These are phyloP conservation scores for Styphnolobium japonicum DNA, from an alignment of 306 rosid species.

Conservation along the genomic window DNA sequence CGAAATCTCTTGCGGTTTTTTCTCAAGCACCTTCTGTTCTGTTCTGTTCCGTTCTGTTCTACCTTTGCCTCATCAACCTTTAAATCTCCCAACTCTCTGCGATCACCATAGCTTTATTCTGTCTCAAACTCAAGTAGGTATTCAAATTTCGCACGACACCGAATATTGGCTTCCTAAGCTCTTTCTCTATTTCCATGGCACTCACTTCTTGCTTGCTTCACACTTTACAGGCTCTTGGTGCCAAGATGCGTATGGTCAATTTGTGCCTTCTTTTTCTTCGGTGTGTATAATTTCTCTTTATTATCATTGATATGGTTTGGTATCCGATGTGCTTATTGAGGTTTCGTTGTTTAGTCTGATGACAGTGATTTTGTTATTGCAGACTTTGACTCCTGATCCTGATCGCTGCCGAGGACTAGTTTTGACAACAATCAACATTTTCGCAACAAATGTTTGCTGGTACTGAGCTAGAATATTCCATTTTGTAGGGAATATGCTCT, in stretches of 20 bases:
- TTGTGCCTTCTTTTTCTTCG: too few relatives aligned
- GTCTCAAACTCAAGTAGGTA: neutral
- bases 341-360: neutral
- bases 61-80: neutral
- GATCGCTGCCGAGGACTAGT: conserved; percentile 4
- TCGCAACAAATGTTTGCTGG: neutral
- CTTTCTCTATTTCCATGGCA: neutral
- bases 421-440: neutral
- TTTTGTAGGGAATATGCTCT: conserved; percentile 8
- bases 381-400: neutral
- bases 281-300: neutral
- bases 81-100: neutral
- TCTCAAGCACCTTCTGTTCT: neutral
- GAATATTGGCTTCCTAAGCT: neutral
- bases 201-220: neutral
- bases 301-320: neutral
- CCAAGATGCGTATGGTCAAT: too few relatives aligned
- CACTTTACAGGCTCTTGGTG: neutral
- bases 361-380: conserved; percentile 5
- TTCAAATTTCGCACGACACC: neutral
- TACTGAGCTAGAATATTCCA: conserved; percentile 10
- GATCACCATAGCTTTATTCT: neutral
- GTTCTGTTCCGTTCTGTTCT: neutral
- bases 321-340: neutral
- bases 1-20: neutral